These are phyloP conservation scores for Anthracocystis walkeri DNA, from an alignment of 1,284 basidiomycete genomes.

Conservation along the genomic window DNA sequence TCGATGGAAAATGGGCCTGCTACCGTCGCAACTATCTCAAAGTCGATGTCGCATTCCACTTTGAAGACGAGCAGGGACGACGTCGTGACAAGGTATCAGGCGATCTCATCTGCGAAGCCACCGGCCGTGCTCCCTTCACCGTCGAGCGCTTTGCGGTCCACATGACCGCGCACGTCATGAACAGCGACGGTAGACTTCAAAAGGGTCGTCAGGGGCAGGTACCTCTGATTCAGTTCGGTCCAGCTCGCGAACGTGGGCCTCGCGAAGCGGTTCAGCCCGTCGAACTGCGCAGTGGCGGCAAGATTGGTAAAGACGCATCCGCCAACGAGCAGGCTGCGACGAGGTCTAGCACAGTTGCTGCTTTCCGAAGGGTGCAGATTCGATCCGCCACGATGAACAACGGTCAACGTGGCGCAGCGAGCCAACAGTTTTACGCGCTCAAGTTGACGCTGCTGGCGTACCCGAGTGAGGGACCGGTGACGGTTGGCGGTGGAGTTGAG, in stretches of 20 bases:
- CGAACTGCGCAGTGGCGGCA: slow-evolving; percentile 26
- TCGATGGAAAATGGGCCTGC: slow-evolving; percentile 54
- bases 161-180: slow-evolving; percentile 38
- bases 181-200: slow-evolving; percentile 20
- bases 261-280: slow-evolving; percentile 32
- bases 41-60: slow-evolving; percentile 35
- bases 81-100: slow-evolving; percentile 13
- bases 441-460: slow-evolving; percentile 46
- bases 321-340: slow-evolving; percentile 30
- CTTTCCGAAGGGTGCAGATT: slow-evolving; percentile 47
- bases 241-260: slow-evolving; percentile 45
- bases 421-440: slow-evolving; percentile 52
- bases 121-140: neutral
- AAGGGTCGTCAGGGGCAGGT: slow-evolving; percentile 29
- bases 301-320: slow-evolving; percentile 19
- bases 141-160: slow-evolving; percentile 33
- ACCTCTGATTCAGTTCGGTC: slow-evolving; percentile 50
- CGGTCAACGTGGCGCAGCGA: slow-evolving; percentile 37
- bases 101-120: slow-evolving; percentile 15
- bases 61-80: slow-evolving; percentile 22
- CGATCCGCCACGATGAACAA: slow-evolving; percentile 54
- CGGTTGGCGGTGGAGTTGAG: slow-evolving; percentile 14
- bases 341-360: slow-evolving; percentile 26
- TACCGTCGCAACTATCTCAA: slow-evolving; percentile 55
- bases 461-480: slow-evolving; percentile 1